These are phyloP conservation scores for Mariannaea elegans DNA, from an alignment of 2,329 filamentous ascomycete genomes.

Conservation along the genomic window DNA sequence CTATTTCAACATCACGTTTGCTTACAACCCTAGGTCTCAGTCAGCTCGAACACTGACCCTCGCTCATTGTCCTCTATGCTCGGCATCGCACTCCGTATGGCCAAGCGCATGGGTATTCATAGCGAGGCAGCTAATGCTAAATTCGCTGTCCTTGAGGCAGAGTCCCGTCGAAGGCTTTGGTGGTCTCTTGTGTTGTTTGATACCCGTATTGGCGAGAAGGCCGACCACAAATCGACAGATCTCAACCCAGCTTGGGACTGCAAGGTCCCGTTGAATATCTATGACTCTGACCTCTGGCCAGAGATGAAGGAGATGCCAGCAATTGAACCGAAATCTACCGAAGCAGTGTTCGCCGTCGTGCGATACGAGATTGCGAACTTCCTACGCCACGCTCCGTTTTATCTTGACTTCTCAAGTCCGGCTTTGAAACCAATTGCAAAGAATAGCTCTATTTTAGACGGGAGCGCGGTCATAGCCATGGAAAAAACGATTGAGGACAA, in stretches of 20 bases:
- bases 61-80: constrained; percentile 62
- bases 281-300: constrained; percentile 55
- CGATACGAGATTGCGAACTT: constrained; percentile 52
- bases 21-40: constrained; percentile 53
- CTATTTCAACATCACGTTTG: no score
- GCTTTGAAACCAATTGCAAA: constrained; percentile 36
- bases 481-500: constrained; percentile 50
- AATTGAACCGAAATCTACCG: constrained; percentile 45
- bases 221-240: constrained; percentile 44
- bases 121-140: constrained; percentile 50
- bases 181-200: constrained; percentile 69
- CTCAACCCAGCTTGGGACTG: constrained; percentile 54
- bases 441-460: neutral
- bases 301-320: constrained; percentile 49
- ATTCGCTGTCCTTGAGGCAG: constrained; percentile 56
- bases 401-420: constrained; percentile 45
- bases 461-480: neutral
- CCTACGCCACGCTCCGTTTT: constrained; percentile 44
- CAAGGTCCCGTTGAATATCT: constrained; percentile 52
- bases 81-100: constrained; percentile 64
- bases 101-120: constrained; percentile 64
- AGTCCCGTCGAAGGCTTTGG: constrained; percentile 70
- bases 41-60: constrained; percentile 54
- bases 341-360: constrained; percentile 53
- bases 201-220: constrained; percentile 62